Conservation (phyloP, 495 filamentous ascomycete species). For the Hyaloscypha variabilis region DNA sequence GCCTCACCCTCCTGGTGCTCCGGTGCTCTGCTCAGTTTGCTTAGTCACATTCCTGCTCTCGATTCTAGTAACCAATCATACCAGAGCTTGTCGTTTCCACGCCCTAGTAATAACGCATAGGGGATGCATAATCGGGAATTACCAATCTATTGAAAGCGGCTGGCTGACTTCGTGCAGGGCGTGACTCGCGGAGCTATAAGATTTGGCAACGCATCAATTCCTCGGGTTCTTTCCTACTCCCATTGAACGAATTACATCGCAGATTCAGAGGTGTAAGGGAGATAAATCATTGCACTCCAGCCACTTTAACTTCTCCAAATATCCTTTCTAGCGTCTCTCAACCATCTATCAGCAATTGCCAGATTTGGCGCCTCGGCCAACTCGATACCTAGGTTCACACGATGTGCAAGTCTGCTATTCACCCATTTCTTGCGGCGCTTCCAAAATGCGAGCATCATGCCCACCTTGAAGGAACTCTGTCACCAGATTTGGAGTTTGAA, state of each 20-base stretch:
- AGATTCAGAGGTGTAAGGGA: background rate
- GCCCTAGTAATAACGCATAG: background rate
- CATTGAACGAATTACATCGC: background rate
- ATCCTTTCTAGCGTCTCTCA: conserved; percentile 1
- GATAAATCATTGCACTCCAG: background rate
- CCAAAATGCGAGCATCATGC: conserved; percentile 81
- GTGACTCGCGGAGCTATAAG: background rate
- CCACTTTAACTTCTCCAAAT: conserved; percentile 1
- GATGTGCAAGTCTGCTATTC: conserved; percentile 55
- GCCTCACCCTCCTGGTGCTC: too few species aligned
- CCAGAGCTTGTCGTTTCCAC: background rate
- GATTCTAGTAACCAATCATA: background rate
- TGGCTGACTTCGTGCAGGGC: background rate
- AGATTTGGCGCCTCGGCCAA: background rate
- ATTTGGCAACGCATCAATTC: conserved; percentile 1
- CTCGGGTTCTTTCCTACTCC: background rate
- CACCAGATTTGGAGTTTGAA: conserved; percentile 64
- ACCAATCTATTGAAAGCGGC: background rate
- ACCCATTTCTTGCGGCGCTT: conserved; percentile 63
- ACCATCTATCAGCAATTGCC: conserved; percentile 1
- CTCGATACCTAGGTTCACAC: conserved; percentile 4
- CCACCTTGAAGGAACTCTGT: conserved; percentile 71
- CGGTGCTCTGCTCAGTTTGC: background rate
- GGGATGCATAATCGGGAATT: background rate
- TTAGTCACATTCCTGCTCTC: background rate